These are phyloP conservation scores for Mesotaenium endlicherianum DNA, from an alignment of 139 green algal species.

Conservation along the genomic window DNA sequence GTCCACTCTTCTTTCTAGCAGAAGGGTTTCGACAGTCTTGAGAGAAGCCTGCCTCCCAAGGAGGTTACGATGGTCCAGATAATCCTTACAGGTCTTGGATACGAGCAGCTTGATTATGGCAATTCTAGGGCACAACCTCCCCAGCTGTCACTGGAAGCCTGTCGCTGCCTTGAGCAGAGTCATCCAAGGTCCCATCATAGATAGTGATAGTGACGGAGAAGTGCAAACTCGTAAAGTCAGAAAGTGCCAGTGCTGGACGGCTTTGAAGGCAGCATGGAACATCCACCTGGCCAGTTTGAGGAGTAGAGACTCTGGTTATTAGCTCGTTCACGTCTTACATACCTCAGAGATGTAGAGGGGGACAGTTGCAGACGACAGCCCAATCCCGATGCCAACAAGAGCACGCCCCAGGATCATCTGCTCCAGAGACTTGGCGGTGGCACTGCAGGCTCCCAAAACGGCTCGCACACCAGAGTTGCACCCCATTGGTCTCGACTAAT, in stretches of 20 bases:
- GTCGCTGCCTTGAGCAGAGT: background rate
- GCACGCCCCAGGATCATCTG: conserved; percentile 75
- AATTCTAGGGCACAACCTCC: no score
- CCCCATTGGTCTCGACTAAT: background rate
- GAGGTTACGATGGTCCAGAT: no score
- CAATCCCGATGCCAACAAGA: conserved; percentile 85
- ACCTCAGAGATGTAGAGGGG: conserved; percentile 92
- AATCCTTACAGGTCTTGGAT: no score
- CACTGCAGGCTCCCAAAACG: conserved; percentile 16
- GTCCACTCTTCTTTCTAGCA: no score
- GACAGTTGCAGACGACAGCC: conserved; percentile 83
- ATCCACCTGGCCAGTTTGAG: no score
- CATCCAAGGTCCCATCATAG: background rate
- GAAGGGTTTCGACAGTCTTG: no score
- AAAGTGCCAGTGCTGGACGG: background rate
- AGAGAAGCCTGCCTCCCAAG: no score
- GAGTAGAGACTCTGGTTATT: no score
- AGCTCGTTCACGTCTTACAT: no score
- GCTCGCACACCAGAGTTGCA: background rate
- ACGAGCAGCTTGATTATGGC: no score
- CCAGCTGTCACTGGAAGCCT: background rate
- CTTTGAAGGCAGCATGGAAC: background rate
- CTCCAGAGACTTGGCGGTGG: background rate
- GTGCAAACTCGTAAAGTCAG: background rate
- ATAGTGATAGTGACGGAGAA: no score